Base-by-base conservation (phyloP, 495 filamentous ascomycete species). In the Neurospora sublineolata region DNA sequence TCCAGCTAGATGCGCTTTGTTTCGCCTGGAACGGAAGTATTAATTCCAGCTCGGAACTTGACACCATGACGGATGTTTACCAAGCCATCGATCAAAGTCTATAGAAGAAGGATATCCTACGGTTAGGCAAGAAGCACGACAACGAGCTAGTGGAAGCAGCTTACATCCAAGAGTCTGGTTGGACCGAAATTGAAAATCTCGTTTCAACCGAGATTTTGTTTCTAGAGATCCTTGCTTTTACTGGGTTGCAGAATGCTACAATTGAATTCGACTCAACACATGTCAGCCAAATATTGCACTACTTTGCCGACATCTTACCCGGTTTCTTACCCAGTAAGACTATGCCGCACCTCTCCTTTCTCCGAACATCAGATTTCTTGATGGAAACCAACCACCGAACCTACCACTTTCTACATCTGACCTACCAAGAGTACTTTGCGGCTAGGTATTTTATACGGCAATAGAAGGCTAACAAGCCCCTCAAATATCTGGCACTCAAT, bases 1-100 rank as follows among this genome's bases (percentile, higher is more conserved):
- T 85, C 70, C 83, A 83, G 75, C 73, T 85, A 41, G 83, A 85
- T 77, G 82, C 82, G n/a, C 72, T 85, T 39, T 84, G 82, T 72
- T 83, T 77, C 72, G 77, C 69, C 39, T 85, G 81, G 83, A 67
- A 80, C 42, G 69, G 77, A 36, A 16, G 68, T 36, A 70, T 77
- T 71, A n/a, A 10, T 36, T 37, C 46, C 16, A 37, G 72, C 68
- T 58, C 36, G 14, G 52, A 30, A 10, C 73, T 70, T 33, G 52
- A 77, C 33, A 85, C 81, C 41, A 85, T 85, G 82, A 83, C 82
- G 14, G 77, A 73, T 40, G 20, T 85, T 23, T 85, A 85, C 75
- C 71, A 76, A 73, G 79, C 77, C 12, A 83, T 83, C 67, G 78
- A 82, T 41, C 18, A 76, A 38, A 76, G 72, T 37, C 69, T 84